These are phyloP conservation scores for Rhytidiadelphus loreus DNA, from an alignment of 225 moss, liverwort and hornwort species.

Conservation along the genomic window DNA sequence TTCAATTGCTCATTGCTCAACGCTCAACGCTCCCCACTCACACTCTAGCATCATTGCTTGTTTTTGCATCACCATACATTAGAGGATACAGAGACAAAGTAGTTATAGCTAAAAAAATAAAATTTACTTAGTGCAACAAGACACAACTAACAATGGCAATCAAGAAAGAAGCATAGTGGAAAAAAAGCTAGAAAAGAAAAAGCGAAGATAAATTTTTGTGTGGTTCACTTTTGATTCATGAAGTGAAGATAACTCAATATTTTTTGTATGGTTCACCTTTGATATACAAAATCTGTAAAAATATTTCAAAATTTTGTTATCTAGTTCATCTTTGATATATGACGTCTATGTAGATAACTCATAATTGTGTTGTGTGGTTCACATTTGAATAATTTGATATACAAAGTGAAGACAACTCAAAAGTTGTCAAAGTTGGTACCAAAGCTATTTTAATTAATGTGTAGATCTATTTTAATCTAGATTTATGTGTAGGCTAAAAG, in stretches of 20 bases:
- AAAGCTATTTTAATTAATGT: background rate
- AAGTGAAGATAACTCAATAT: background rate
- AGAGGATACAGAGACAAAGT: rapidly evolving
- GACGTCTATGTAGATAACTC: rapidly evolving
- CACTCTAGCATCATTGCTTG: too few species aligned
- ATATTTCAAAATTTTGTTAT: background rate
- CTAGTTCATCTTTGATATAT: background rate
- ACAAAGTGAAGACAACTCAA: background rate
- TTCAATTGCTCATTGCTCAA: too few species aligned
- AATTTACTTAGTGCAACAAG: too few species aligned
- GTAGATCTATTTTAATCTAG: background rate
- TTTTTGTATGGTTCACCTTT: background rate
- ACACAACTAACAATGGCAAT: rapidly evolving
- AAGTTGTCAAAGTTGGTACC: background rate
- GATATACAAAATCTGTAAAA: background rate
- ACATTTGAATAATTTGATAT: too few species aligned
- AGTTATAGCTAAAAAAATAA: background rate
- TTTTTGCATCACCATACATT: background rate
- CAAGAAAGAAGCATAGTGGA: background rate
- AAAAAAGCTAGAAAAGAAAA: background rate
- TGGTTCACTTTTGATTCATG: background rate
- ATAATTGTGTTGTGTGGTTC: background rate
- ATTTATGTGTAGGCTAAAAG: background rate
- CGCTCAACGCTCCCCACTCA: too few species aligned
- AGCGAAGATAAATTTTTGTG: background rate